These are phyloP conservation scores for Termitomyces sp. DNA, from an alignment of 768 basidiomycete species.

Conservation along the genomic window DNA sequence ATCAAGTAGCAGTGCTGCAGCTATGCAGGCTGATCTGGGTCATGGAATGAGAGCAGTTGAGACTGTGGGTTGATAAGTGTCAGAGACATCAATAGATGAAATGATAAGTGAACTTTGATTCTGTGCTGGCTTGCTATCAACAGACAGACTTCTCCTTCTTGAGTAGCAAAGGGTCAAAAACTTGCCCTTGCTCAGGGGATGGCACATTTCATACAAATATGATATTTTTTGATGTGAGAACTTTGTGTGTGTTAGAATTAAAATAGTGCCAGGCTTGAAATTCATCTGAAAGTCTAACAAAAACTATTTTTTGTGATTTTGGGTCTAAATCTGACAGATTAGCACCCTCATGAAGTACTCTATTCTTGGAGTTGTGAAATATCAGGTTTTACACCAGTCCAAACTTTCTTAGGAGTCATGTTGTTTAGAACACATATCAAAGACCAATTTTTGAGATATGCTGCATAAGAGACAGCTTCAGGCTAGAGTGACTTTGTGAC, in stretches of 20 bases:
- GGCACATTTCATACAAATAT: not conserved
- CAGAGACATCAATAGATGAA: too few relatives aligned
- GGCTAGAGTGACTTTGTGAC: not conserved
- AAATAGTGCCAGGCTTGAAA: slow-evolving; percentile 4
- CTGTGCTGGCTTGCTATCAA: not conserved
- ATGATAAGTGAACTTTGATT: slow-evolving; percentile 11
- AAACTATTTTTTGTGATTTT: slow-evolving; percentile 1
- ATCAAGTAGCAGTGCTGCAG: not conserved
- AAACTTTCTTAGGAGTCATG: not conserved
- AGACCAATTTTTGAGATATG: not conserved
- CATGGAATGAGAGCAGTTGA: not conserved
- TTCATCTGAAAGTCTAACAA: slow-evolving; percentile 4
- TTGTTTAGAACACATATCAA: not conserved
- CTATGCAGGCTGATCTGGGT: not conserved
- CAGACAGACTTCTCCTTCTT: slow-evolving; percentile 1
- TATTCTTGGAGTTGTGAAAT: not conserved
- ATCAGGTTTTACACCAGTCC: not conserved
- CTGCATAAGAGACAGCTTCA: not conserved
- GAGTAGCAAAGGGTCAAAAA: slow-evolving; percentile 4
- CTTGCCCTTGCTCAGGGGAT: not conserved
- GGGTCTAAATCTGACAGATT: slow-evolving; percentile 1
- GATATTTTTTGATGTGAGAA: slow-evolving; percentile 4
- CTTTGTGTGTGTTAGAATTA: not conserved
- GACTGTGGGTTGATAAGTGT: not conserved
- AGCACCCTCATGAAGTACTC: not conserved